Evolutionary conservation across 2,329 filamentous ascomycete species (phyloP), one percentile per base, ranked within the genome.

Genomic region (Aspergillus sp.): DNA sequence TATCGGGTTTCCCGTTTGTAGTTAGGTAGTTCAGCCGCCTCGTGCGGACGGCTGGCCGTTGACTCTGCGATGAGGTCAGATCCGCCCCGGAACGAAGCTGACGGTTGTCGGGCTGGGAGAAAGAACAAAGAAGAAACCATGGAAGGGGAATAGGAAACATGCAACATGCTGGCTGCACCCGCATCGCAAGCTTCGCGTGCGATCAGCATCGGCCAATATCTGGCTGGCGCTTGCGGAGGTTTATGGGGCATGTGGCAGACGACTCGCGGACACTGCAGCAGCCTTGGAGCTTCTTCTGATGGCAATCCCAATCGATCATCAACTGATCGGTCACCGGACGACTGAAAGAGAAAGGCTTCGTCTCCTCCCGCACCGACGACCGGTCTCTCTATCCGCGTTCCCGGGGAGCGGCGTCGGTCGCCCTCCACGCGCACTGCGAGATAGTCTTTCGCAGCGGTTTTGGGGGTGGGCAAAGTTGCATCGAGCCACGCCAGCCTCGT

Each of bases 311-410:
- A 38, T 38, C 34, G 21, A 34, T 43, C 36, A 34, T 50, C 52
- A 46, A 25, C 42, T 16, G 40, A 49, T 46, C 44, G 45, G 53
- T 55, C 55, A 57, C 55, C 55, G 53, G 53, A n/a, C 41, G 29
- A 47, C 50, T 47, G 19, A 46, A 53, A 50, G 47, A 49, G 47
- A 45, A 50, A 55, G 44, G 44, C 38, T 17, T 25, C 31, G 29
- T 21, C 25, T 20, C 14, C 11, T 47, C 20, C n/a, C 17, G 21
- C 23, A n/a, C 21, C 19, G 34, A n/a, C 34, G 3, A 3, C 25
- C 25, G 7, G 25, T 29, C 25, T 9, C 9, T 29, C 25, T 10
- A 9, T 25, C 23, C 23, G 9, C 23, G 23, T 25, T 25, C 23
- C 23, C 23, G 9, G 5, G 5, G 23, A 9, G 23, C 23, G 23